Evolutionary conservation across 257 asterid genomes (phyloP).

Genomic region (Gentiana straminea): DNA sequence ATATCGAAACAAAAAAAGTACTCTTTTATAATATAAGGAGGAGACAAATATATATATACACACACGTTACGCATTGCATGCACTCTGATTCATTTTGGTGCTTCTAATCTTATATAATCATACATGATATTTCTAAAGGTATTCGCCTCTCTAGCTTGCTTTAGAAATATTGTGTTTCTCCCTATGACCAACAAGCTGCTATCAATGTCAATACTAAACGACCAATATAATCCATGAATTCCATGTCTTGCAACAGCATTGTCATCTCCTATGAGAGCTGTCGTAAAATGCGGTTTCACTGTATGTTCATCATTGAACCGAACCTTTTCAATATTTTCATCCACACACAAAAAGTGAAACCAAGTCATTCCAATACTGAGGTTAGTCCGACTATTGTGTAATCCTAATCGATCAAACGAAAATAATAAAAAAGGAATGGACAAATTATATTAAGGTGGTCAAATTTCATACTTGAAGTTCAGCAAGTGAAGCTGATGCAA

Average conservation of each 20-base stretch:
- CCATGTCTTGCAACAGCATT: slow-evolving; percentile 86
- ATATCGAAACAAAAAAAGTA: too few species aligned
- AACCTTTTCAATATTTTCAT: slow-evolving; percentile 41
- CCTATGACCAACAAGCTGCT: slow-evolving; percentile 25
- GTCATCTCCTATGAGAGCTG: slow-evolving; percentile 58
- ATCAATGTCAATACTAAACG: slow-evolving; percentile 30
- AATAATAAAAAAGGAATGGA: too few species aligned
- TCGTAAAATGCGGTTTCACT: slow-evolving; percentile 31
- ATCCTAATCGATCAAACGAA: too few species aligned
- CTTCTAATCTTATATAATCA: slow-evolving; percentile 76
- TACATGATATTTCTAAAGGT: slow-evolving; percentile 66
- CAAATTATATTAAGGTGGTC: background rate
- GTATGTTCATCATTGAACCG: slow-evolving; percentile 28
- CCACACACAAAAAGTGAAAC: background rate
- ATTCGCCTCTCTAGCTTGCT: slow-evolving; percentile 34
- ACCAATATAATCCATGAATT: slow-evolving; percentile 63
- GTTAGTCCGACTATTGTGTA: background rate
- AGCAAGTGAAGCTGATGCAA: slow-evolving; percentile 48
- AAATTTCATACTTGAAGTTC: slow-evolving; percentile 31
- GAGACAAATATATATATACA: too few species aligned
- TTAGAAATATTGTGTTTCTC: slow-evolving; percentile 39
- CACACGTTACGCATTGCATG: too few species aligned
- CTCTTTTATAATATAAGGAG: too few species aligned
- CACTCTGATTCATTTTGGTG: slow-evolving; percentile 18
- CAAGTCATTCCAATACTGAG: background rate